Evolutionary conservation across 202 grass and related monocot species (phyloP).

Genomic region (Bolboschoenoplectus hybrid): DNA sequence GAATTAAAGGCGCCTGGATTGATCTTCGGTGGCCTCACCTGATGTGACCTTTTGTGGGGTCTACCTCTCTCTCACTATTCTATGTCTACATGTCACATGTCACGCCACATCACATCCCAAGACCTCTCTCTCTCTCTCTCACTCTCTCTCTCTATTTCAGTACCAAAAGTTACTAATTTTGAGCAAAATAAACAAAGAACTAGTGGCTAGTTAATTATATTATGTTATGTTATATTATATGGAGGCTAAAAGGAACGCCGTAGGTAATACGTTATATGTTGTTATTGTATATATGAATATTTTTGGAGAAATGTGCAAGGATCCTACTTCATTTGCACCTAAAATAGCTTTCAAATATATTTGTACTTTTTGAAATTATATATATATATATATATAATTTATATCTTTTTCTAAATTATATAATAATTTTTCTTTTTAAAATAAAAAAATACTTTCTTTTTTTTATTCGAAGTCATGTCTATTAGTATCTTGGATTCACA

Average conservation of each 20-base stretch:
- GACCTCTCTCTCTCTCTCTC: too few species aligned
- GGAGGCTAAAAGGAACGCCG: not conserved
- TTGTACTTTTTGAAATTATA: too few species aligned
- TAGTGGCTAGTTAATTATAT: not conserved
- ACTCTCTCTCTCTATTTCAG: not conserved
- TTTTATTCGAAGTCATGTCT: too few species aligned
- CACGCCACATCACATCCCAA: conserved; percentile 14
- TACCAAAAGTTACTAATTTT: not conserved
- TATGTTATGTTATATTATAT: not conserved
- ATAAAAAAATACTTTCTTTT: too few species aligned
- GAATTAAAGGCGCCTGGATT: conserved; percentile 7
- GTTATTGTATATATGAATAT: not conserved
- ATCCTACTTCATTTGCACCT: not conserved
- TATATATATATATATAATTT: too few species aligned
- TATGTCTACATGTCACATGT: not conserved
- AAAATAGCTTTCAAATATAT: too few species aligned
- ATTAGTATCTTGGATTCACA: too few species aligned
- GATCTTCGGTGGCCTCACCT: conserved; percentile 26
- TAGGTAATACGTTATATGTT: not conserved
- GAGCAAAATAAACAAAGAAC: too few species aligned
- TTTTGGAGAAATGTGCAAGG: not conserved
- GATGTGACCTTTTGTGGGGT: conserved; percentile 32
- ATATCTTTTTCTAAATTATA: too few species aligned
- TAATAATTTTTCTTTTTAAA: too few species aligned
- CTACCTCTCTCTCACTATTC: not conserved